Conservation (phyloP, 2,329 filamentous ascomycete genomes). For the Chaetomiaceae sp. region DNA sequence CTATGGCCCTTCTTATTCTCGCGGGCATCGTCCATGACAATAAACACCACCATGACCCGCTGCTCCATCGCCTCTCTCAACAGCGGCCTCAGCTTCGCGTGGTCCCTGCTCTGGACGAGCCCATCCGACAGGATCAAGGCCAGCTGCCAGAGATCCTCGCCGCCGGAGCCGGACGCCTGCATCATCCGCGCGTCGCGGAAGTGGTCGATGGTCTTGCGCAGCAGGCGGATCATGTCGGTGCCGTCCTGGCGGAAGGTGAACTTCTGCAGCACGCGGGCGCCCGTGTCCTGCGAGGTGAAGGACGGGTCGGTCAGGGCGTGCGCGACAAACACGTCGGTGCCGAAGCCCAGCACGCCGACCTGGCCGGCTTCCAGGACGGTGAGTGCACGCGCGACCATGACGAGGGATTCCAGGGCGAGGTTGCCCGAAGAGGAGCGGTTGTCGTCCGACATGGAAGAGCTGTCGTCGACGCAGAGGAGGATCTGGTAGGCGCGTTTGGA, state of each 20-base stretch:
- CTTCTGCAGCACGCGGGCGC: constrained; percentile 75
- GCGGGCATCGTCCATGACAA: constrained; percentile 74
- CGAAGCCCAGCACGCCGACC: constrained; percentile 87
- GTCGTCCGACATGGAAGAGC: constrained; percentile 80
- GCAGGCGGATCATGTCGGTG: constrained; percentile 78
- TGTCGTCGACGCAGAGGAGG: constrained; percentile 94
- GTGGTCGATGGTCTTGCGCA: constrained; percentile 71
- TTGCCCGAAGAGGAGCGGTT: constrained; percentile 55
- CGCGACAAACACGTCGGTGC: constrained; percentile 74
- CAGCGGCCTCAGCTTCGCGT: constrained; percentile 75
- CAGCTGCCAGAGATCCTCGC: constrained; percentile 86
- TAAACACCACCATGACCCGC: constrained; percentile 96
- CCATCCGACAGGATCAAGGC: constrained; percentile 92
- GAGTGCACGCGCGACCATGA: constrained; percentile 81
- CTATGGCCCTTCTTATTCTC: constrained; percentile 53
- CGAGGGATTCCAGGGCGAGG: constrained; percentile 89
- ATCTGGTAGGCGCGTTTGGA: constrained; percentile 96
- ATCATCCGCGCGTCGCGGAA: constrained; percentile 70
- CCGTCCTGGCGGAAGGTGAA: constrained; percentile 82
- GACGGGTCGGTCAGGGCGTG: constrained; percentile 80
- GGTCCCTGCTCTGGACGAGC: constrained; percentile 75
- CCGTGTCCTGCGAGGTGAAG: constrained; percentile 71
- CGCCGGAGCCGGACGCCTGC: constrained; percentile 39
- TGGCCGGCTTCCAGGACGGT: constrained; percentile 93
- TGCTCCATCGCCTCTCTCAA: constrained; percentile 87